phyloP scores from a whole-genome alignment of 345 rosid genomes.

The Cardiospermum halicacabum region DNA sequence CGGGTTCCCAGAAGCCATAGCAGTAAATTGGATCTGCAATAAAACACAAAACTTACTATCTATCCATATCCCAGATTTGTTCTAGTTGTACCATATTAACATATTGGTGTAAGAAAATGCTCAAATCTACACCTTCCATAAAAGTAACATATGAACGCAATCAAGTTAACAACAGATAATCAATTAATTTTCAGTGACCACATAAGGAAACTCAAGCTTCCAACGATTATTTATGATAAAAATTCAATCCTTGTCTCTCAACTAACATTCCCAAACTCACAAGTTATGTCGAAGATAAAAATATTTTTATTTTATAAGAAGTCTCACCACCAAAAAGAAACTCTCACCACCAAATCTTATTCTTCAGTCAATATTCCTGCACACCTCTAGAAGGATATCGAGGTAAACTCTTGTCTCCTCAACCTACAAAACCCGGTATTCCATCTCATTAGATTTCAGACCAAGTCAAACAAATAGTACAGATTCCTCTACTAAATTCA shows the following conservation, averaged over 20 bases:
- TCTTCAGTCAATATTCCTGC: neutral
- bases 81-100: neutral
- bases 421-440: constrained; percentile 6
- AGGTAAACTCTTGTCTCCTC: constrained; percentile 9
- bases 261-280: neutral
- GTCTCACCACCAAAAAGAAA: neutral
- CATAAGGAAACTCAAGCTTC: neutral
- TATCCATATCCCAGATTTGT: neutral
- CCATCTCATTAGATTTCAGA: neutral
- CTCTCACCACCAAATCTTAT: constrained; percentile 18
- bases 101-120: neutral
- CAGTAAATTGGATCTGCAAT: constrained; percentile 12
- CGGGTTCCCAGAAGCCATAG: constrained; percentile 54
- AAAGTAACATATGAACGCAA: neutral
- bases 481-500: neutral
- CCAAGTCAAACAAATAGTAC: neutral
- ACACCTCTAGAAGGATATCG: neutral
- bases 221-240: neutral
- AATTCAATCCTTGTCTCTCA: neutral
- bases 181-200: too few species aligned
- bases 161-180: neutral
- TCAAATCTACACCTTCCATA: neutral
- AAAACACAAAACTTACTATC: constrained; percentile 2
- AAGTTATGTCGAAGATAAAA: neutral
- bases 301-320: too few species aligned